Base-by-base conservation (phyloP, 208 protist genomes). In the Trypanosoma grayi region DNA sequence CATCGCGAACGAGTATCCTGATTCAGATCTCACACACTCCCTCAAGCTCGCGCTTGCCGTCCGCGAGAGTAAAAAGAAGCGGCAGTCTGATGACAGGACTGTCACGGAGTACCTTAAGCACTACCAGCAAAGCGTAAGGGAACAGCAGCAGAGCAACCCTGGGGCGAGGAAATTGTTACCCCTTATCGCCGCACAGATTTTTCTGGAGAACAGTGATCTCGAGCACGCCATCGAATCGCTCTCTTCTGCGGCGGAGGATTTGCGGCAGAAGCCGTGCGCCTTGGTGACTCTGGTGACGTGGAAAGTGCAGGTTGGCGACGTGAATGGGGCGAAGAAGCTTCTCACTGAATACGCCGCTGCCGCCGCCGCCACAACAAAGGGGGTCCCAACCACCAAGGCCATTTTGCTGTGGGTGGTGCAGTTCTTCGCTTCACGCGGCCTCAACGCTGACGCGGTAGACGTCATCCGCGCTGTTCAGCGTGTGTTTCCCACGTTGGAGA, bases 181-280 rank as follows among this genome's bases (percentile, higher is more conserved):
- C 28, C 46, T 86, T 45, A 77, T 94, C 53, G 73, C 73, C 2
- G 81, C 81, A 39, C 83, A 94, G 70, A 71, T 94, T 36, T 87
- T 81, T 60, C 66, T 94, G 16, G 78, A 94, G 39, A 68, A 90
- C 30, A 76, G 83, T 46, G 82, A 94, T 64, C 56, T 92, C 45
- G 48, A 64, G 11, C 44, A 67, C 47, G 83, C 87, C 24, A 63
- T 83, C 18, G 65, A 57, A 41, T 69, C 68, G 8, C 57, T 94
- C 25, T 73, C 72, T 1, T 70, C 74, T 40, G 62, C 65, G 20
- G 63, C 73, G 14, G 70, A 57, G 13, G 53, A 66, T 11, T 20
- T 90, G 33, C 51, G 59, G 30, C 36, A 47, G 11, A 71, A 67
- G 27, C 83, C 87, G 10, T 60, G 77, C 25, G 81, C 81, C 0